Evolutionary conservation across 164 flowering plant species (phyloP).

Genomic region (Dillenia turbinata): DNA sequence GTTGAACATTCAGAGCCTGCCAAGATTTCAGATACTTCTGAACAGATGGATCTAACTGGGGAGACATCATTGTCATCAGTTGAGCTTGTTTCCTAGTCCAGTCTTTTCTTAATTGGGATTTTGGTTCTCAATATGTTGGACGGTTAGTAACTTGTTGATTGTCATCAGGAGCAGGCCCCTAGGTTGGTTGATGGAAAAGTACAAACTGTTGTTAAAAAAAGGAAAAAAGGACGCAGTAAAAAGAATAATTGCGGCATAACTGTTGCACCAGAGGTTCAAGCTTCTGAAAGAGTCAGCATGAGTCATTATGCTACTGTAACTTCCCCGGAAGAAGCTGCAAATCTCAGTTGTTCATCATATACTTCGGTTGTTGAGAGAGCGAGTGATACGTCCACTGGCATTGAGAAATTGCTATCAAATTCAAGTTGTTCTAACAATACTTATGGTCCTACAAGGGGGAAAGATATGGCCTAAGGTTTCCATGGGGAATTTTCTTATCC

Average conservation of each 20-base stretch:
- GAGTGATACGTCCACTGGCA: conserved; percentile 2
- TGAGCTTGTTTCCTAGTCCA: too few species aligned
- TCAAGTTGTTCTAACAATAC: conserved; percentile 15
- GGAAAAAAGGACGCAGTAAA: conserved; percentile 40
- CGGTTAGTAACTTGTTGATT: conserved; percentile 26
- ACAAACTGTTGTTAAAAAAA: conserved; percentile 41
- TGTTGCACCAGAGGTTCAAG: conserved; percentile 16
- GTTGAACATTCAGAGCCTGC: too few species aligned
- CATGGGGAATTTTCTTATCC: conserved; percentile 15
- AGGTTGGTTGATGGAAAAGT: conserved; percentile 33
- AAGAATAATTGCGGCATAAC: conserved; percentile 22
- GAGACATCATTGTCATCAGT: too few species aligned
- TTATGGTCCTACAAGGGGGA: conserved; percentile 10
- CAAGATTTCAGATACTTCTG: too few species aligned
- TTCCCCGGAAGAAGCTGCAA: conserved; percentile 21
- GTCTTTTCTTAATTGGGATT: too few species aligned
- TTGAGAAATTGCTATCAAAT: conserved; percentile 6
- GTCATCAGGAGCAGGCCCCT: conserved; percentile 42
- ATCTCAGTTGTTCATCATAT: conserved; percentile 12
- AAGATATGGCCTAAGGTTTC: conserved; percentile 4
- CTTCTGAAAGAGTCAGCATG: conserved; percentile 18
- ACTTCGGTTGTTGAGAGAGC: conserved; percentile 19
- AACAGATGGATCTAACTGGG: too few species aligned
- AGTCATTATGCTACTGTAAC: conserved; percentile 22
- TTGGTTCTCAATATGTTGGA: conserved; percentile 7